Percentiles rank a stretch among this genome's conserved stretches.
Conservation (phyloP, 2,329 filamentous ascomycete species). For the Cladosporium cucumerinum region DNA sequence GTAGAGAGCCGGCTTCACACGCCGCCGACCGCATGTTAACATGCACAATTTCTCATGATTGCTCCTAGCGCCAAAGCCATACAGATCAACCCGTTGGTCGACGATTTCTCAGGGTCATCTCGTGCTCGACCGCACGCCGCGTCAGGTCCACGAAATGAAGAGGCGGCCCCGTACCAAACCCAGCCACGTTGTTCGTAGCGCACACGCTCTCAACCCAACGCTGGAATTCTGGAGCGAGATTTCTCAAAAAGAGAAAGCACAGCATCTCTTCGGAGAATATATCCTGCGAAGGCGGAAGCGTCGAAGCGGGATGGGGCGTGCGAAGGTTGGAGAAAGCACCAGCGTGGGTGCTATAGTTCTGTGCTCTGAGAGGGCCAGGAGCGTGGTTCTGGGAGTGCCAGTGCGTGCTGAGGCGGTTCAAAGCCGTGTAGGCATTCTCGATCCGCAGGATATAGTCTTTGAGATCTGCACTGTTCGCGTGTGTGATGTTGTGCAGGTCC, state of each 20-base stretch:
- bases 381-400: not conserved
- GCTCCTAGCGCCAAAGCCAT: not conserved
- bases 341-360: not conserved
- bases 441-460: constrained; percentile 29
- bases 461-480: constrained; percentile 23
- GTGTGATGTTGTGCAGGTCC: constrained; percentile 26
- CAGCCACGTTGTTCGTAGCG: constrained; percentile 32
- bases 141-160: constrained; percentile 29
- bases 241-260: constrained; percentile 32
- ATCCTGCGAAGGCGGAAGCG: constrained; percentile 14
- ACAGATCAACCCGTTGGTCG: not conserved
- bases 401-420: constrained; percentile 25
- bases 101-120: constrained; percentile 7
- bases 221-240: constrained; percentile 25
- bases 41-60: not conserved
- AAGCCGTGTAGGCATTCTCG: constrained; percentile 26
- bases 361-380: not conserved
- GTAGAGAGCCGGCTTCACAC: not conserved
- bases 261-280: constrained; percentile 30
- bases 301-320: constrained; percentile 6
- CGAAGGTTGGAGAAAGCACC: constrained; percentile 1
- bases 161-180: constrained; percentile 31
- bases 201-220: constrained; percentile 27
- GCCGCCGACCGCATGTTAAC: too few species aligned
- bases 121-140: constrained; percentile 25